Evolutionary conservation across 805 yeast species (phyloP), one percentile per base, ranked within the genome.

Genomic region (Candida verbasci): DNA sequence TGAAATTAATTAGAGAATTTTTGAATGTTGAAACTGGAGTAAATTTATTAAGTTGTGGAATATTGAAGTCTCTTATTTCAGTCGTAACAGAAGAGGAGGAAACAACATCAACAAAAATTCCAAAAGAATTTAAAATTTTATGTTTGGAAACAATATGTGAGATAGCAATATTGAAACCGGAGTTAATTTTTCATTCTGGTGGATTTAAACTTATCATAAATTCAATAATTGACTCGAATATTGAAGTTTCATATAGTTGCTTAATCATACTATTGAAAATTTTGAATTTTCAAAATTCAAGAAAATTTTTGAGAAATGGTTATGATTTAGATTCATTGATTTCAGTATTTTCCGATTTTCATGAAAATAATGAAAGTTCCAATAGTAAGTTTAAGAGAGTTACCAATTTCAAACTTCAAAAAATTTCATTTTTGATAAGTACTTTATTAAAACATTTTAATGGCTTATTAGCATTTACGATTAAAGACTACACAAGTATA

Each of bases 391-490:
- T 44, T 14, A 40, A 45, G 24, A 42, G 44, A 31, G 28, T 43
- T 17, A 22, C 47, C 17, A 27, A 66, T 20, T 81, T 76, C 25
- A 76, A 70, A 44, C 60, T 87, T 20, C 82, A 81, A 39, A 73
- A 70, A 40, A 64, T 78, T 10, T 76, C 88, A 0, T 68, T 74
- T 29, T 65, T 86, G 7, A 55, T 91, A 2, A 61, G 83, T 0
- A 54, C 73, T 3, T 60, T 86, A 17, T 58, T 91, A 33, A 83
- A 86, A 42, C 70, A 78, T 23, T 82, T 91, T 78, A 69, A 83
- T 9, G 99, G 98, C 0, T 50, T 88, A 9, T 70, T 81, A 41
- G 74, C 82, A 11, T 74, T 81, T 47, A 71, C 83, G 1, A 67
- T 73, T 38, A 65, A 80, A 44, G 60, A 77, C 40, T 80, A 76